phyloP scores from a whole-genome alignment of 805 yeast genomes.

The Pichia nakasei region DNA sequence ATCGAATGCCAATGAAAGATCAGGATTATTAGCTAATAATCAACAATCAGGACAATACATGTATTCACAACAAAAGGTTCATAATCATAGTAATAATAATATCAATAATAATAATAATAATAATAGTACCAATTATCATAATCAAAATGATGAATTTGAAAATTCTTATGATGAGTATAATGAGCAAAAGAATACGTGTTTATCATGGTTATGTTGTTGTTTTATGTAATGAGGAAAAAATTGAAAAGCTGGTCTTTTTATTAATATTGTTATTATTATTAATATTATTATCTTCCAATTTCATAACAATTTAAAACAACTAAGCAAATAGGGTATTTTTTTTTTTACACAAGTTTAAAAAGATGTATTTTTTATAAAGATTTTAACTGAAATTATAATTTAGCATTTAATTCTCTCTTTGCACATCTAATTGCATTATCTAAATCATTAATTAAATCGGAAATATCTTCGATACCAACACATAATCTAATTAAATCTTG shows the following conservation, averaged over 20 bases:
- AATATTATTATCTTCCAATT: too few species aligned
- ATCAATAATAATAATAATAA: too few species aligned
- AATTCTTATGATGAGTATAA: neutral
- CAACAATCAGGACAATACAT: neutral
- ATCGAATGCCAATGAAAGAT: constrained; percentile 3
- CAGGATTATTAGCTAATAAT: constrained; percentile 1
- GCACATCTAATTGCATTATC: constrained; percentile 59
- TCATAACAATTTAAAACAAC: too few species aligned
- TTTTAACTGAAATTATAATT: constrained; percentile 3
- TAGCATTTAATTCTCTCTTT: constrained; percentile 29
- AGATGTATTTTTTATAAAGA: neutral
- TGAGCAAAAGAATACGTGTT: neutral
- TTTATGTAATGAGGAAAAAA: neutral
- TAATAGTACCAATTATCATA: neutral
- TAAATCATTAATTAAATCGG: constrained; percentile 77
- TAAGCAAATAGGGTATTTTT: too few species aligned
- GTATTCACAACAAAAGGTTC: neutral
- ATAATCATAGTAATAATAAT: too few species aligned
- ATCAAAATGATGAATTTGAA: neutral
- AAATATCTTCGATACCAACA: constrained; percentile 79
- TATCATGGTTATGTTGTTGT: constrained; percentile 6
- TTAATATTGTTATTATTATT: neutral
- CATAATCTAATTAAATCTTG: constrained; percentile 87
- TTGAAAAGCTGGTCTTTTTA: neutral
- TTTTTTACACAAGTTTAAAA: too few species aligned